Conservation (phyloP, 179 eudicot species). For the Spinacia oleracea region DNA sequence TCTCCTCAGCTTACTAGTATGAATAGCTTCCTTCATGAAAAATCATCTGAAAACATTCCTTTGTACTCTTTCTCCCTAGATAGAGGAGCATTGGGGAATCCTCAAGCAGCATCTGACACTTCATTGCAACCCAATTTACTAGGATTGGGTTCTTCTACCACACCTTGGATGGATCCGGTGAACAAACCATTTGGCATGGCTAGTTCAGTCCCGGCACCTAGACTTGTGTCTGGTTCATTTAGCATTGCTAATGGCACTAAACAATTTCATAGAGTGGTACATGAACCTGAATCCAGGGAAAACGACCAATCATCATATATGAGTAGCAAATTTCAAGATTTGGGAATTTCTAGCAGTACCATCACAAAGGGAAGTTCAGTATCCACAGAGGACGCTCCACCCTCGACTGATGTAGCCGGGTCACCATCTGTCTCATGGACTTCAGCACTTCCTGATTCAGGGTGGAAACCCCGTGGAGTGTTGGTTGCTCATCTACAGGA, state of each 20-base stretch:
- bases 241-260: constrained; percentile 67
- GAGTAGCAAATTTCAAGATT: constrained; percentile 65
- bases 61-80: constrained; percentile 81
- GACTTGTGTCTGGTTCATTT: constrained; percentile 76
- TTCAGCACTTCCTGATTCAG: constrained; percentile 75
- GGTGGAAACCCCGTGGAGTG: constrained; percentile 99
- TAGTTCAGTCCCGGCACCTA: constrained; percentile 74
- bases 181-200: constrained; percentile 76
- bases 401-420: constrained; percentile 54
- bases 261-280: constrained; percentile 87
- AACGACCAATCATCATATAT: constrained; percentile 57
- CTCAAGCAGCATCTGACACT: constrained; percentile 70
- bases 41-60: constrained; percentile 92
- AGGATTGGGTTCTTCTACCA: constrained; percentile 65
- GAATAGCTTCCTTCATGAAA: constrained; percentile 67
- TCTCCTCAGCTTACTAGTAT: constrained; percentile 73
- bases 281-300: constrained; percentile 83
- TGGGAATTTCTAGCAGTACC: constrained; percentile 47
- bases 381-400: constrained; percentile 46
- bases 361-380: constrained; percentile 54
- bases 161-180: constrained; percentile 76
- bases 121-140: constrained; percentile 51
- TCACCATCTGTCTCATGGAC: constrained; percentile 58
- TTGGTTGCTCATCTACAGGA: constrained; percentile 98
- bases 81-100: constrained; percentile 49